Percentiles rank a stretch among this genome's conserved stretches.
These are phyloP conservation scores for Rhodosporidiobolus odoratus DNA, from an alignment of 768 basidiomycete genomes.

Conservation along the genomic window DNA sequence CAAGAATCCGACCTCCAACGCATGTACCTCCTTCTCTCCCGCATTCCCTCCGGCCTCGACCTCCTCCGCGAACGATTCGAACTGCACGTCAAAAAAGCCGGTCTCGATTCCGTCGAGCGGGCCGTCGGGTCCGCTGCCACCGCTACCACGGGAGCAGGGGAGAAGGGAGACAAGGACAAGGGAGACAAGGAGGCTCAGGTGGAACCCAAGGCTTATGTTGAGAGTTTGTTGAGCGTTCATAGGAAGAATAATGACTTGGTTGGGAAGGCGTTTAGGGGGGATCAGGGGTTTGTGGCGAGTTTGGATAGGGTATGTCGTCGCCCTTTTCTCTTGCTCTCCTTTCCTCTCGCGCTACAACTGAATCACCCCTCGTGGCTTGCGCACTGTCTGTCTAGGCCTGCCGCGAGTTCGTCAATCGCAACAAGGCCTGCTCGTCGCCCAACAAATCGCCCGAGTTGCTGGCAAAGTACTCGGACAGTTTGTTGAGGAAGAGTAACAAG, in stretches of 20 bases:
- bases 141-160: too few relatives aligned
- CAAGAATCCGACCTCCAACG: constrained; percentile 90
- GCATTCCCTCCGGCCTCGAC: constrained; percentile 83
- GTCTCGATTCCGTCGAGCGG: constrained; percentile 72
- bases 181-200: constrained; percentile 5
- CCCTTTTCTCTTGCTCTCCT: neutral
- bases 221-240: constrained; percentile 84
- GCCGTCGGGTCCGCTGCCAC: constrained; percentile 55
- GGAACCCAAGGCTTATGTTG: constrained; percentile 91
- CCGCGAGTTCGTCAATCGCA: constrained; percentile 88
- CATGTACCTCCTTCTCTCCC: constrained; percentile 87
- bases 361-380: neutral
- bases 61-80: constrained; percentile 88
- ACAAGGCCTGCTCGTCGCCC: constrained; percentile 71
- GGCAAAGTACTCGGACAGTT: constrained; percentile 82
- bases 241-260: constrained; percentile 86
- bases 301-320: constrained; percentile 57
- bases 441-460: constrained; percentile 86
- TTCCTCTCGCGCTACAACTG: neutral
- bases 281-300: constrained; percentile 86
- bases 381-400: constrained; percentile 60
- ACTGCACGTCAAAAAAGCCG: constrained; percentile 88
- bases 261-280: constrained; percentile 78
- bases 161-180: neutral
- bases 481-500: constrained; percentile 92